phyloP scores from a whole-genome alignment of 495 filamentous ascomycete genomes.

The Aspergillus asperescens region DNA sequence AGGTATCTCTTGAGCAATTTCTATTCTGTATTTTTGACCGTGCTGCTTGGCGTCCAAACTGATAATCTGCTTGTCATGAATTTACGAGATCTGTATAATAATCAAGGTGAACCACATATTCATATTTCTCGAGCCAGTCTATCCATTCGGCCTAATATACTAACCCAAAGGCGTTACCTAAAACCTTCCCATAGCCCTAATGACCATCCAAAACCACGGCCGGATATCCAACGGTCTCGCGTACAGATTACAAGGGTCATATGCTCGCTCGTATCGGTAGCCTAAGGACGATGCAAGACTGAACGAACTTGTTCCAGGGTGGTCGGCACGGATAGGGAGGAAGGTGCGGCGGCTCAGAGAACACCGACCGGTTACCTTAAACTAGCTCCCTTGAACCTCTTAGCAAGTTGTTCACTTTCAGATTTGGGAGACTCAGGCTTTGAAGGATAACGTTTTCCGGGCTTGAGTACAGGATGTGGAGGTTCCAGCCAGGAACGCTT shows the following conservation, averaged over 20 bases:
- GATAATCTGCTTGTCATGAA: background rate
- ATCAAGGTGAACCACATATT: background rate
- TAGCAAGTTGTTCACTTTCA: constrained; percentile 81
- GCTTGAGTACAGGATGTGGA: constrained; percentile 32
- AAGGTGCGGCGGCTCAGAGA: constrained; percentile 1
- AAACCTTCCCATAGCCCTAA: background rate
- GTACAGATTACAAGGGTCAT: background rate
- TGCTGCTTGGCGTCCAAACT: background rate
- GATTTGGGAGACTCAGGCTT: constrained; percentile 41
- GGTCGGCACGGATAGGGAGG: background rate
- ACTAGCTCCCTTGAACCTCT: constrained; percentile 97
- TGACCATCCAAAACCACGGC: background rate
- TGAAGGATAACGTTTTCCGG: constrained; percentile 29
- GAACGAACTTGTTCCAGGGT: no score
- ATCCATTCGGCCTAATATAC: background rate
- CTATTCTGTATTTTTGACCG: background rate
- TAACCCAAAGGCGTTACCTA: background rate
- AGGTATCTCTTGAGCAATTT: background rate
- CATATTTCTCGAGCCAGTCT: background rate
- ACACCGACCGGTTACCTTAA: constrained; percentile 52
- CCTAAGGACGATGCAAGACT: background rate
- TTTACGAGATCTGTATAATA: background rate
- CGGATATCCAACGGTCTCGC: background rate
- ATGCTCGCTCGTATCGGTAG: background rate
- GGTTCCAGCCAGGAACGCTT: constrained; percentile 62